Percentiles rank a stretch among this genome's conserved stretches.
Evolutionary conservation across 2,329 filamentous ascomycete species (phyloP).

Genomic region (Tolypocladium capitatum): DNA sequence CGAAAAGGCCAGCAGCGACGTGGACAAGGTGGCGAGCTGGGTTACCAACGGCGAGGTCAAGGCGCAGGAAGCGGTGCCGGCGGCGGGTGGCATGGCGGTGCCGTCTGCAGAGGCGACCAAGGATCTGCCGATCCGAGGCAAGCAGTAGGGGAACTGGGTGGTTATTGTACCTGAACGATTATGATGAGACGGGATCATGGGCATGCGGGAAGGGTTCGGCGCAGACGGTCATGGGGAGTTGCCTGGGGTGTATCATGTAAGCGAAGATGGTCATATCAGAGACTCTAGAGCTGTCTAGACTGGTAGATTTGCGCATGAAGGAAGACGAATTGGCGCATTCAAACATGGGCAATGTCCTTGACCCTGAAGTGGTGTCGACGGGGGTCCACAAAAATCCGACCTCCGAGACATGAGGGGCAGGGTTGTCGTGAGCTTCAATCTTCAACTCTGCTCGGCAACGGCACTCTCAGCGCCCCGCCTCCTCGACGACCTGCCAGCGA

Average conservation of each 20-base stretch:
- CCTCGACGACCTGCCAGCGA: background rate
- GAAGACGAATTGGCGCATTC: background rate
- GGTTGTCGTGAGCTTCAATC: background rate
- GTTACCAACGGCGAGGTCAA: slow-evolving; percentile 2
- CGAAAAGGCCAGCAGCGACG: slow-evolving; percentile 1
- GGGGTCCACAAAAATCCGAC: background rate
- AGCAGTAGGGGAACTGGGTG: background rate
- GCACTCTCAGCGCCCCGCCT: background rate
- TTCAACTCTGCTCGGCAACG: background rate
- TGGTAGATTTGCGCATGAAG: background rate
- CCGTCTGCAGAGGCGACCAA: slow-evolving; percentile 9
- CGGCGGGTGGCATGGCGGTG: slow-evolving; percentile 5
- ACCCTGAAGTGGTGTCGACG: background rate
- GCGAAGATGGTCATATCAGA: background rate
- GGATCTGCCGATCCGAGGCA: slow-evolving; percentile 11
- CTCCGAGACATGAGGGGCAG: background rate
- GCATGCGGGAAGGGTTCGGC: background rate
- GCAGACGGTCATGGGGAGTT: background rate
- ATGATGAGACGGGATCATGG: background rate
- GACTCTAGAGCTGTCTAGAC: background rate
- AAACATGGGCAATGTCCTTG: background rate
- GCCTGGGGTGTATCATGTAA: background rate
- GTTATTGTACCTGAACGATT: background rate
- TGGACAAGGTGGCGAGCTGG: background rate
- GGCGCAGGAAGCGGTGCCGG: slow-evolving; percentile 7